A percentile compares a stretch with the other conserved stretches of the same genome.
phyloP scores from a whole-genome alignment of 768 basidiomycete species.

The Amanita subjunquillea region DNA sequence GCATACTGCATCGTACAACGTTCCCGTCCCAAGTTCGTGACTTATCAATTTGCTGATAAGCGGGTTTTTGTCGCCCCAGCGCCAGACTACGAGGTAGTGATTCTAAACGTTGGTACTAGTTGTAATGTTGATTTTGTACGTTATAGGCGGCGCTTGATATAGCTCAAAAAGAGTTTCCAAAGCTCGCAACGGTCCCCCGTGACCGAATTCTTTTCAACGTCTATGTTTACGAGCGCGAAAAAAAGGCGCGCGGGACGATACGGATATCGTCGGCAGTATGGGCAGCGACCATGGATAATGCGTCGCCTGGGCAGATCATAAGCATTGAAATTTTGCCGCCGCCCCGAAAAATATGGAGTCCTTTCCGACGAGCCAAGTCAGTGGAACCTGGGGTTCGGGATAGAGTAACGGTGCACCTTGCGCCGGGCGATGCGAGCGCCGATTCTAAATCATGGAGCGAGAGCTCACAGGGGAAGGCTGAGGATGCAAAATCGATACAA shows the following conservation, averaged over 20 bases:
- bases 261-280: slow-evolving; percentile 45
- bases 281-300: slow-evolving; percentile 15
- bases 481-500: no score
- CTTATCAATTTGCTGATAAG: slow-evolving; percentile 30
- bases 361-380: neutral
- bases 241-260: slow-evolving; percentile 18
- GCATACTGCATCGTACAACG: slow-evolving; percentile 6
- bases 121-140: neutral
- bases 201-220: slow-evolving; percentile 35
- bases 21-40: slow-evolving; percentile 34
- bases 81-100: slow-evolving; percentile 27
- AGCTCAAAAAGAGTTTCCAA: slow-evolving; percentile 38
- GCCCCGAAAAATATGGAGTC: neutral
- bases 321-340: neutral
- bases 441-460: neutral
- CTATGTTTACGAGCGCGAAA: slow-evolving; percentile 19
- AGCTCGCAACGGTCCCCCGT: slow-evolving; percentile 25
- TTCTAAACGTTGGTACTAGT: neutral
- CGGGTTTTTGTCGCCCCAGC: slow-evolving; percentile 44
- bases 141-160: slow-evolving; percentile 38
- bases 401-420: neutral
- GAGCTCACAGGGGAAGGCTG: neutral
- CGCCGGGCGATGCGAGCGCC: neutral
- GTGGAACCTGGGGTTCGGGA: neutral
- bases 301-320: slow-evolving; percentile 4